Evolutionary conservation across 2,329 filamentous ascomycete species (phyloP), one percentile per base, ranked within the genome.

Genomic region (Cryphonectria parasitica): DNA sequence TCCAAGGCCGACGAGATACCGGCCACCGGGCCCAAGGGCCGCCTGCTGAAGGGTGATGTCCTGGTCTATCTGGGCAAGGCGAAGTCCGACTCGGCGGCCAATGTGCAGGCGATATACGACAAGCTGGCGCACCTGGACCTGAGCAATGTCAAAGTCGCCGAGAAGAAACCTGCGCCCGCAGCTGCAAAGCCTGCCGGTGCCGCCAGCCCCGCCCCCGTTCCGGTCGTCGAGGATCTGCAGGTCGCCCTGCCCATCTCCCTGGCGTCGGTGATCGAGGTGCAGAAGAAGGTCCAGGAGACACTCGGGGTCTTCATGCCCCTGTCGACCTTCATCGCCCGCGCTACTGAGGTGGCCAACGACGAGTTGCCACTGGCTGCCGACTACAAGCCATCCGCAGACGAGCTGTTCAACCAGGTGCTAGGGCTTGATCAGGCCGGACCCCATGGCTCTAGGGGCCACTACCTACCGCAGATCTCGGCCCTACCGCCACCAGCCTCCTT

Each of bases 11-110:
- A 89, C 81, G 91, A 92, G 80, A 98, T 98, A 80, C 92, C 90
- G 67, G 92, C 94, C 7, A 95, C 93, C 28, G 96, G 96, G 34
- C 96, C 96, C 41, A 90, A 91, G 77, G 94, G 95, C 70, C 91
- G 96, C 72, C 85, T 99, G 68, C 87, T 99, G 73, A 99, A 99
- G 86, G 96, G 96, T 69, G 96, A 99, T 79, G 91, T 99, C 8
- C 89, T 99, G 68, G 95, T 94, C 64, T 96, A 95, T 80, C 82
- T 98, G 22, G 96, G 96, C 73, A 85, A 87, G 75, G 93, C 98
- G 77, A 85, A 91, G 72, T 84, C 90, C 73, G 86, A 90, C 71
- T 92, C 93, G 75, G 92, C 95, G 1, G 86, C 88, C 31, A 85
- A 89, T 72, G 87, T 94, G 75, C 92, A 92, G 69, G 84, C 87